Conservation (phyloP, 768 basidiomycete species). For the Gelatoporia subvermispora region DNA sequence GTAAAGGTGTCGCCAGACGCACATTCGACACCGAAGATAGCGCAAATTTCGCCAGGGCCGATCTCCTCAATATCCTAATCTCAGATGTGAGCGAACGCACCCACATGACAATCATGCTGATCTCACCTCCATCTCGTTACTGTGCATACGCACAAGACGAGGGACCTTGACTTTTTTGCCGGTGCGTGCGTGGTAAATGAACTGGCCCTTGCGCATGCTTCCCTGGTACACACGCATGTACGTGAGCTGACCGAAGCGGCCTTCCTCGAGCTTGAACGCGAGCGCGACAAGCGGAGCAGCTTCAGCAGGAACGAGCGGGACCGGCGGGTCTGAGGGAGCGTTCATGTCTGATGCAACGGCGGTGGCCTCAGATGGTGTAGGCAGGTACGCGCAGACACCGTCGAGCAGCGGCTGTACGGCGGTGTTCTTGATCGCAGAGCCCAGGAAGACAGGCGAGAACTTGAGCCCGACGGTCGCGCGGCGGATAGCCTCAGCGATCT, state of each 20-base stretch:
- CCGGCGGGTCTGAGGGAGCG: slow-evolving; percentile 62
- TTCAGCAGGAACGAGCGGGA: slow-evolving; percentile 77
- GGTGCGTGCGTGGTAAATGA: slow-evolving; percentile 88
- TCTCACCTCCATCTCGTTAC: slow-evolving; percentile 95
- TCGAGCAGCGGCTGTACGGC: slow-evolving; percentile 92
- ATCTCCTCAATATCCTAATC: slow-evolving; percentile 86
- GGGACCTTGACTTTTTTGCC: slow-evolving; percentile 98
- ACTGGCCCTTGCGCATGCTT: slow-evolving; percentile 75
- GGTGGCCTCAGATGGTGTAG: slow-evolving; percentile 76
- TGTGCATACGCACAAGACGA: slow-evolving; percentile 94
- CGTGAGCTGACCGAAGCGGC: slow-evolving; percentile 93
- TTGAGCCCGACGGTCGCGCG: slow-evolving; percentile 84
- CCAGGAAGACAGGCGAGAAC: slow-evolving; percentile 95
- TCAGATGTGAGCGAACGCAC: not conserved
- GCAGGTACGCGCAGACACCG: slow-evolving; percentile 93
- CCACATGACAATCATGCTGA: not conserved
- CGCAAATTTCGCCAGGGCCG: slow-evolving; percentile 97
- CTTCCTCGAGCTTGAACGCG: slow-evolving; percentile 98
- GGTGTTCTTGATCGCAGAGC: slow-evolving; percentile 96
- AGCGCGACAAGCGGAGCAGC: slow-evolving; percentile 86
- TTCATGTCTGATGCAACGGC: slow-evolving; percentile 81
- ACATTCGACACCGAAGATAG: slow-evolving; percentile 98
- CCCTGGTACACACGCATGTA: slow-evolving; percentile 99
- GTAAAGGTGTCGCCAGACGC: slow-evolving; percentile 98
- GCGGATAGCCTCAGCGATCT: slow-evolving; percentile 81